These are phyloP conservation scores for Metschnikowia lochheadii DNA, from an alignment of 805 yeast genomes.

Conservation along the genomic window DNA sequence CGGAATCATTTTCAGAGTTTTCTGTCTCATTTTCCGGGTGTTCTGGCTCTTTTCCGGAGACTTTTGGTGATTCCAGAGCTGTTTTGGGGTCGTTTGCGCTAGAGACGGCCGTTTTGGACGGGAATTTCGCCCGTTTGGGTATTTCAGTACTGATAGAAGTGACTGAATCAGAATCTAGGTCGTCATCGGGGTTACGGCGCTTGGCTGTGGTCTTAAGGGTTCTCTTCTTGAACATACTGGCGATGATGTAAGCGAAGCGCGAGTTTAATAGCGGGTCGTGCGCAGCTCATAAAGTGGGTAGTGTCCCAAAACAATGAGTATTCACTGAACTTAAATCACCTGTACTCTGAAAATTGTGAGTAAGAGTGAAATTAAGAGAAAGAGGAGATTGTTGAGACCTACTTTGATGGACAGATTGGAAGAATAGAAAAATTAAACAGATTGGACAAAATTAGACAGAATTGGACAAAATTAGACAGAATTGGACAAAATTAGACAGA, in stretches of 20 bases:
- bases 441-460: too few relatives aligned
- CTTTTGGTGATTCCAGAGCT: neutral
- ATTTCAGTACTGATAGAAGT: neutral
- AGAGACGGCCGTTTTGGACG: neutral
- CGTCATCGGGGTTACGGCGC: constrained; percentile 7
- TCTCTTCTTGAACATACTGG: constrained; percentile 17
- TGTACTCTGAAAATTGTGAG: too few relatives aligned
- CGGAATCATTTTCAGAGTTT: neutral
- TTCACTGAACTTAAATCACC: too few relatives aligned
- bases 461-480: too few relatives aligned
- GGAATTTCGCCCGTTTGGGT: neutral
- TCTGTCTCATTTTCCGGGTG: constrained; percentile 1
- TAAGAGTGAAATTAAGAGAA: too few relatives aligned
- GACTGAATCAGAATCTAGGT: neutral
- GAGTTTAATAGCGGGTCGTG: constrained; percentile 3
- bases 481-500: too few relatives aligned
- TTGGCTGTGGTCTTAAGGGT: constrained; percentile 6
- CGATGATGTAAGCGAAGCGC: neutral
- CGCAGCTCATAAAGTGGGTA: neutral
- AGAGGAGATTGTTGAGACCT: too few relatives aligned
- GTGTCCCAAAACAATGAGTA: too few relatives aligned
- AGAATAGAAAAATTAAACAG: too few relatives aligned
- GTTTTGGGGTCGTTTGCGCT: neutral
- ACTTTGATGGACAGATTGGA: too few relatives aligned
- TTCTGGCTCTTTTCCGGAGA: neutral